Conservation (phyloP, 306 rosid species). For the Acacia crassicarpa region DNA sequence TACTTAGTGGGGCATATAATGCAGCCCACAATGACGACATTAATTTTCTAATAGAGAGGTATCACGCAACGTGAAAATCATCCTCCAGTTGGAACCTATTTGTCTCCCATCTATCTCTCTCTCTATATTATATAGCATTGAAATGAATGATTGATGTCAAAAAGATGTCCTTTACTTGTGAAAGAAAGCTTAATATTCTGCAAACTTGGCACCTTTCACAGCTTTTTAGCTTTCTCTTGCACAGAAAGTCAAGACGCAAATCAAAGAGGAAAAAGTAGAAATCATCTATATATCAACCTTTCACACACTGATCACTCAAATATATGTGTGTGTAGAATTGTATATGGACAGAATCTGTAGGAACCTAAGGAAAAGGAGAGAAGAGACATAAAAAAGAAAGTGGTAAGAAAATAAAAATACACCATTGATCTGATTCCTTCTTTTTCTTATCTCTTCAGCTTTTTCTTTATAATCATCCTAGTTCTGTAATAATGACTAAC, state of each 20-base stretch:
- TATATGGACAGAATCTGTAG: slow-evolving; percentile 28
- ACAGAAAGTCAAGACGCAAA: slow-evolving; percentile 36
- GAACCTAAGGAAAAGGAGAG: slow-evolving; percentile 36
- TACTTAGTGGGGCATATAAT: slow-evolving; percentile 44
- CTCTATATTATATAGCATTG: slow-evolving; percentile 3
- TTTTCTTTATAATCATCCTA: slow-evolving; percentile 48
- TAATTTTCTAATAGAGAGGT: slow-evolving; percentile 32
- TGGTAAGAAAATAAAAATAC: slow-evolving; percentile 39
- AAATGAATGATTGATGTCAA: slow-evolving; percentile 33
- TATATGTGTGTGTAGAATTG: slow-evolving; percentile 17
- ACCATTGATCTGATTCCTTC: slow-evolving; percentile 50
- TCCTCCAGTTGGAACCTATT: slow-evolving; percentile 23
- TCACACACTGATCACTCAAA: slow-evolving; percentile 43
- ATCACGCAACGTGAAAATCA: slow-evolving; percentile 31
- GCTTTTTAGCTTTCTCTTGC: slow-evolving; percentile 38
- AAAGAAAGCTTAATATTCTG: slow-evolving; percentile 43
- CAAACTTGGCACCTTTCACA: slow-evolving; percentile 36
- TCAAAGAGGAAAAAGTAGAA: slow-evolving; percentile 28
- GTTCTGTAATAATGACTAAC: slow-evolving; percentile 45
- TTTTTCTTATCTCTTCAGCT: slow-evolving; percentile 46
- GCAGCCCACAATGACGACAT: slow-evolving; percentile 54
- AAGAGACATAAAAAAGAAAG: slow-evolving; percentile 23
- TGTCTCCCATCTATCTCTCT: slow-evolving; percentile 10
- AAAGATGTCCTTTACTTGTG: slow-evolving; percentile 37
- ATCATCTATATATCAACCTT: slow-evolving; percentile 34